Evolutionary conservation across 2,329 filamentous ascomycete species (phyloP).

Genomic region (Phyllosticta paracitricarpa): DNA sequence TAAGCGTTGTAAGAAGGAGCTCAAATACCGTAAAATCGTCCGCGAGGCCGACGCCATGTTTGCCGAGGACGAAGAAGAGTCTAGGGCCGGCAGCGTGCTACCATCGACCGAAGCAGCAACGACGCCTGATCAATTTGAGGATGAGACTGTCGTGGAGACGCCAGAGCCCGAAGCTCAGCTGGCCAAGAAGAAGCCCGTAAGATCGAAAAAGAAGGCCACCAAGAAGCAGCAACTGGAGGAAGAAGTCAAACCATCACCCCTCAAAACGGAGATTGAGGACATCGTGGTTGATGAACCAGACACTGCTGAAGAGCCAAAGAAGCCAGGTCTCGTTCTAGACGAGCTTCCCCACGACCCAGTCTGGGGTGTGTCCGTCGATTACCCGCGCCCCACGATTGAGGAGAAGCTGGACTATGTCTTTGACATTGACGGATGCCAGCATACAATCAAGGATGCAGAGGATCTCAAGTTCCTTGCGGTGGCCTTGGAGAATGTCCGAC

Average conservation of each 20-base stretch:
- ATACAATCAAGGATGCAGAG: slow-evolving; percentile 58
- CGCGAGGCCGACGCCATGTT: slow-evolving; percentile 80
- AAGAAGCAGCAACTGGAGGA: slow-evolving; percentile 67
- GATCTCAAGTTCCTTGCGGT: slow-evolving; percentile 49
- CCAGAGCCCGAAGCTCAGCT: slow-evolving; percentile 24
- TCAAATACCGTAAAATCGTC: slow-evolving; percentile 60
- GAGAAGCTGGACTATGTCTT: slow-evolving; percentile 54
- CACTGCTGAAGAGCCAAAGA: slow-evolving; percentile 22
- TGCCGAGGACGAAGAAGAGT: slow-evolving; percentile 45
- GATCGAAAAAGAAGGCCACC: slow-evolving; percentile 55
- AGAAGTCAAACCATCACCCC: slow-evolving; percentile 33
- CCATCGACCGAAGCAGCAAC: slow-evolving; percentile 38
- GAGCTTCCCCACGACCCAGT: slow-evolving; percentile 15
- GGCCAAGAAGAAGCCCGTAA: slow-evolving; percentile 37
- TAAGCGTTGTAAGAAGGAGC: slow-evolving; percentile 59
- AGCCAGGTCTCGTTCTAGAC: slow-evolving; percentile 19
- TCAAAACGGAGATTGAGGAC: slow-evolving; percentile 33
- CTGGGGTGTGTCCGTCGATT: slow-evolving; percentile 49
- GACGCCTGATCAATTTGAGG: slow-evolving; percentile 30
- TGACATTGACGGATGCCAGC: slow-evolving; percentile 62
- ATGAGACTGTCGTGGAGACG: slow-evolving; percentile 26
- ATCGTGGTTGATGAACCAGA: neutral
- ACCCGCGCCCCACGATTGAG: slow-evolving; percentile 54
- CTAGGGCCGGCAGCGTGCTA: slow-evolving; percentile 19
- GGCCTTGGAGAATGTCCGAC: slow-evolving; percentile 37